Conservation (phyloP, 2,329 filamentous ascomycete genomes). For the Fusarium oxysporum region DNA sequence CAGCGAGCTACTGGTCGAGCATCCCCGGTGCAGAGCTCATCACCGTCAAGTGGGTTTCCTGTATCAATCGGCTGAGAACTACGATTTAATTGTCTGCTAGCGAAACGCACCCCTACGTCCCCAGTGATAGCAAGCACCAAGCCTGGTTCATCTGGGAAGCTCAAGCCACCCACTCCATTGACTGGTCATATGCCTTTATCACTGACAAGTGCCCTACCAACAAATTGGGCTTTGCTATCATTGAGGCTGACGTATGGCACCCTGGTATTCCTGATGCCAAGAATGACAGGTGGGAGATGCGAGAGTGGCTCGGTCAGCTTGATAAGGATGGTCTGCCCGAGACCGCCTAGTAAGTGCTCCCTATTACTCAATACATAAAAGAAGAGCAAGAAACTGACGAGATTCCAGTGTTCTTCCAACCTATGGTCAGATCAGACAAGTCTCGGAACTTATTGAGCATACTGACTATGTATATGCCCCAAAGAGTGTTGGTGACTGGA, state of each 20-base stretch:
- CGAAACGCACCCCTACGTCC: not conserved
- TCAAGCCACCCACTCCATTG: not conserved
- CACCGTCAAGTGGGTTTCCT: not conserved
- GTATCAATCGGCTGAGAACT: rapidly evolving
- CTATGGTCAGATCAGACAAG: not conserved
- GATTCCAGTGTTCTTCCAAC: not conserved
- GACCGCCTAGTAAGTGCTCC: too few species aligned
- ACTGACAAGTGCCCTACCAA: not conserved
- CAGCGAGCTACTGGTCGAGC: not conserved
- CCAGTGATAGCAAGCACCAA: not conserved
- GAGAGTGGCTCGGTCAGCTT: not conserved
- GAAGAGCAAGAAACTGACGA: not conserved
- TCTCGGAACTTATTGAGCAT: not conserved
- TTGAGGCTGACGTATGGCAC: not conserved
- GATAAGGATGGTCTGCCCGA: too few species aligned
- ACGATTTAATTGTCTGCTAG: rapidly evolving
- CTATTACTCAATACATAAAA: not conserved
- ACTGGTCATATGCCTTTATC: not conserved
- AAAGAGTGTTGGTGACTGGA: not conserved
- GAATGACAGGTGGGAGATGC: not conserved
- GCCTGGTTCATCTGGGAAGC: not conserved
- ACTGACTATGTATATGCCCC: not conserved
- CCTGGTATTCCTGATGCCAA: not conserved
- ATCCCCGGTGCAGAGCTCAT: not conserved
- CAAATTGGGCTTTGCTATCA: not conserved